Evolutionary conservation across 108 stramenopile species (phyloP).

Genomic region (Pseudonitzschia pungens): DNA sequence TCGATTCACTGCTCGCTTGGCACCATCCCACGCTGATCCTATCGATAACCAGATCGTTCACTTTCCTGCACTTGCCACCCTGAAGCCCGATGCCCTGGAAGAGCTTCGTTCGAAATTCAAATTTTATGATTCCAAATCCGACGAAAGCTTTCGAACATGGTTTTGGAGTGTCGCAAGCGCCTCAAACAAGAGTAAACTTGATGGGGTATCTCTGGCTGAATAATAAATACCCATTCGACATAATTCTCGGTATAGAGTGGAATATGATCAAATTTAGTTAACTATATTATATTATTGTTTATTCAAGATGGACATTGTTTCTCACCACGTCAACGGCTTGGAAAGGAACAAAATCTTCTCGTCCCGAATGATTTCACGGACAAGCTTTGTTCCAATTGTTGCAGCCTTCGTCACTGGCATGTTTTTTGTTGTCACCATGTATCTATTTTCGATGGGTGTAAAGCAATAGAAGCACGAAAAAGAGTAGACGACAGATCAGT

Average conservation of each 20-base stretch:
- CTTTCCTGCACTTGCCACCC: slow-evolving; percentile 49
- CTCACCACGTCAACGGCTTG: slow-evolving; percentile 49
- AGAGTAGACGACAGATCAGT: neutral
- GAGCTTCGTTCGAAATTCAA: slow-evolving; percentile 43
- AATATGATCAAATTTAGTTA: no score
- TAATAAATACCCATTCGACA: slow-evolving; percentile 21
- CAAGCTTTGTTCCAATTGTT: slow-evolving; percentile 59
- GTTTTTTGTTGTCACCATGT: slow-evolving; percentile 33
- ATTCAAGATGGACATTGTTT: neutral
- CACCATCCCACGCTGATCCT: slow-evolving; percentile 57
- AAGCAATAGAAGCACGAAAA: neutral
- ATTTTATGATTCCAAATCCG: slow-evolving; percentile 52
- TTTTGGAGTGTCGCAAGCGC: slow-evolving; percentile 67
- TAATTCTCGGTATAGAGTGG: neutral
- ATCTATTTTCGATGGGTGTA: slow-evolving; percentile 7
- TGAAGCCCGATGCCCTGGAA: slow-evolving; percentile 38
- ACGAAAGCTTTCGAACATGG: slow-evolving; percentile 61
- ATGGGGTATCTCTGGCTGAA: slow-evolving; percentile 48
- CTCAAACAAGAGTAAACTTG: slow-evolving; percentile 42
- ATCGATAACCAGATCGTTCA: slow-evolving; percentile 50
- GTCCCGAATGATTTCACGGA: slow-evolving; percentile 57
- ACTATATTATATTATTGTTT: no score
- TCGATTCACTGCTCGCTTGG: slow-evolving; percentile 49
- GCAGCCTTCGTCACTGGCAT: slow-evolving; percentile 54
- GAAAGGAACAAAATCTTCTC: slow-evolving; percentile 59